Conservation (phyloP, 2,329 filamentous ascomycete species). For the Claviceps africana region DNA sequence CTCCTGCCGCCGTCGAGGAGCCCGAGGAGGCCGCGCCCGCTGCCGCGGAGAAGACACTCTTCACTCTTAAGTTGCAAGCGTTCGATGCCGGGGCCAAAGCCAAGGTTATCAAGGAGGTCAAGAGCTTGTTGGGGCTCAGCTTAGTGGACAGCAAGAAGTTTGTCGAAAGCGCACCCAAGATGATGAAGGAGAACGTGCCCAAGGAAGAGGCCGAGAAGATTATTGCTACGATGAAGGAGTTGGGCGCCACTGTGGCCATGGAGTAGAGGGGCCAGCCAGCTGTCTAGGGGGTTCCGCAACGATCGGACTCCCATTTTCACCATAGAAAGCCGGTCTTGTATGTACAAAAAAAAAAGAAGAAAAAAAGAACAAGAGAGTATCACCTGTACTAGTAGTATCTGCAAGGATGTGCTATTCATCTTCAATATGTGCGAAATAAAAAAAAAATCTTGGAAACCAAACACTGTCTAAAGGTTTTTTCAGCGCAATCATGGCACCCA, state of each 20-base stretch:
- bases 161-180: conserved; percentile 93
- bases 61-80: conserved; percentile 84
- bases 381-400: conserved; percentile 25
- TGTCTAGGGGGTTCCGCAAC: background rate
- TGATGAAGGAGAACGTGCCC: conserved; percentile 96
- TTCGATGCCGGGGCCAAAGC: conserved; percentile 85
- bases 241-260: conserved; percentile 82
- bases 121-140: conserved; percentile 84
- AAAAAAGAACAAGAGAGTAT: background rate
- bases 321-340: conserved; percentile 21
- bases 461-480: background rate
- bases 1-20: conserved; percentile 56
- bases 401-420: conserved; percentile 8
- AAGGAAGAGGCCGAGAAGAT: conserved; percentile 99
- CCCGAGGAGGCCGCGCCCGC: conserved; percentile 79
- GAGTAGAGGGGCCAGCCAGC: conserved; percentile 43
- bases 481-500: background rate
- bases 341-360: conserved; percentile 19
- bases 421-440: background rate
- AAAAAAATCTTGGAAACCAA: background rate
- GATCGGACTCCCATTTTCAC: conserved; percentile 13
- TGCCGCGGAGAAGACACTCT: conserved; percentile 90
- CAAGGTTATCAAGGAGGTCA: conserved; percentile 99
- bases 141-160: conserved; percentile 99
- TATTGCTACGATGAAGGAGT: conserved; percentile 79